Percentiles rank a stretch among this genome's conserved stretches.
Evolutionary conservation across 805 yeast genomes (phyloP).

Genomic region (Metschnikowia gelsemii): DNA sequence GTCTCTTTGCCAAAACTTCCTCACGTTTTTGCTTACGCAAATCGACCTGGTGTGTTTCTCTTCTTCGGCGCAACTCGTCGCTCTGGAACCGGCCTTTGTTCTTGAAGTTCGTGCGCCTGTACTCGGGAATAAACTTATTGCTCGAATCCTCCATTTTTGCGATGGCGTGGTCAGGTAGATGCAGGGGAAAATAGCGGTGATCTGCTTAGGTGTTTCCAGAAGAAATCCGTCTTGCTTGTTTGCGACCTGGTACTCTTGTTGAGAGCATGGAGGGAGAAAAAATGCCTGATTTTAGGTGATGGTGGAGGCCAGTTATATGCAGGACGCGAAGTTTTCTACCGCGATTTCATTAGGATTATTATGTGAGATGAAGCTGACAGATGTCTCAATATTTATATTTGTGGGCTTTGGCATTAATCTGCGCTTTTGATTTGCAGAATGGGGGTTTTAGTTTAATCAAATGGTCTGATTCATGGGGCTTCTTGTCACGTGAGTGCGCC

Average conservation of each 20-base stretch:
- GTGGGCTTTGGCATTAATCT: too few species aligned
- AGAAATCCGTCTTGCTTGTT: conserved; percentile 3
- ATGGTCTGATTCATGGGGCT: too few species aligned
- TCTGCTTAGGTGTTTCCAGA: too few species aligned
- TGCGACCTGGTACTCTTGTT: too few species aligned
- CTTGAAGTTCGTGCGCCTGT: conserved; percentile 94
- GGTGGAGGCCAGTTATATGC: not conserved
- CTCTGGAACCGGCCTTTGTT: conserved; percentile 91
- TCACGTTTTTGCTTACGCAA: conserved; percentile 95
- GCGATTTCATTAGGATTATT: too few species aligned
- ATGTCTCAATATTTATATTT: too few species aligned
- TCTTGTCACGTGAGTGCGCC: too few species aligned
- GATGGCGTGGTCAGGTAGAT: too few species aligned
- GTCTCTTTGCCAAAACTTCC: conserved; percentile 89
- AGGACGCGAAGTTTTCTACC: not conserved
- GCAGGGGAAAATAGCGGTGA: too few species aligned
- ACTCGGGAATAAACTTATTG: conserved; percentile 89
- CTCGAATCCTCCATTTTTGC: conserved; percentile 75
- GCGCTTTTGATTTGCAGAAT: too few species aligned
- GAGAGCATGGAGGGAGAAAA: not conserved
- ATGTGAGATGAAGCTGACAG: too few species aligned
- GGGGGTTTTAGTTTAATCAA: too few species aligned
- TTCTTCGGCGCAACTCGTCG: conserved; percentile 95
- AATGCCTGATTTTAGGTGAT: not conserved
- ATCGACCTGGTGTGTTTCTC: conserved; percentile 96